These are phyloP conservation scores for Dacryopinax primogenitus DNA, from an alignment of 768 basidiomycete species.

Conservation along the genomic window DNA sequence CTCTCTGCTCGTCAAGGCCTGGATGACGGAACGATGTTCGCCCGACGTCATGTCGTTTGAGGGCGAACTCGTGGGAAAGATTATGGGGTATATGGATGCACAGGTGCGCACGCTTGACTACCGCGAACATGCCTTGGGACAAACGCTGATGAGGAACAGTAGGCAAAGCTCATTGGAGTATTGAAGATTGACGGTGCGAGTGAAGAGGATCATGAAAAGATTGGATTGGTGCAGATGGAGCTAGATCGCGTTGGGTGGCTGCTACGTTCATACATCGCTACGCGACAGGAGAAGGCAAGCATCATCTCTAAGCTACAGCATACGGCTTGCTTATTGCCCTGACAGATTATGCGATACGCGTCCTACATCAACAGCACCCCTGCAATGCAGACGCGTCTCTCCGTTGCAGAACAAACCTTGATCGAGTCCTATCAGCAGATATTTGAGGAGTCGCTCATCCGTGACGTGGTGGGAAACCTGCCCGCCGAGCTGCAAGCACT, in stretches of 20 bases:
- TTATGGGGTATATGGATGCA: conserved; percentile 65
- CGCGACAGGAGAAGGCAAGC: conserved; percentile 68
- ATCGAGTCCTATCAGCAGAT: conserved; percentile 12
- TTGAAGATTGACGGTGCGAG: conserved; percentile 71
- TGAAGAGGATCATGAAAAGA: conserved; percentile 85
- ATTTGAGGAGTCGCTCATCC: conserved; percentile 7
- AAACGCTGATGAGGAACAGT: conserved; percentile 6
- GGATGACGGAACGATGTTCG: conserved; percentile 75
- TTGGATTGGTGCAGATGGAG: conserved; percentile 88
- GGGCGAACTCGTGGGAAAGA: conserved; percentile 47
- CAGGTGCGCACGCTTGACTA: conserved; percentile 59
- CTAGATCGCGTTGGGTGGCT: conserved; percentile 90
- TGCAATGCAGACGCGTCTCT: conserved; percentile 62
- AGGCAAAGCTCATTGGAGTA: conserved; percentile 66
- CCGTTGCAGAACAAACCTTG: conserved; percentile 62
- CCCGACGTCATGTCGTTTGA: conserved; percentile 68
- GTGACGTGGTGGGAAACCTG: conserved; percentile 57
- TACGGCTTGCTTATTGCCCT: background rate
- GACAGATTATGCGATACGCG: conserved; percentile 77
- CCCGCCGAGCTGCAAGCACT: conserved; percentile 64
- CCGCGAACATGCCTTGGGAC: conserved; percentile 5
- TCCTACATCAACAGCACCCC: conserved; percentile 61
- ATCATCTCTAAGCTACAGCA: background rate
- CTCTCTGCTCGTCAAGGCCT: conserved; percentile 22
- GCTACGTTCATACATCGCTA: conserved; percentile 77